Evolutionary conservation across 31 red algal genomes (phyloP).

Genomic region (Bonnemaisonia californica): DNA sequence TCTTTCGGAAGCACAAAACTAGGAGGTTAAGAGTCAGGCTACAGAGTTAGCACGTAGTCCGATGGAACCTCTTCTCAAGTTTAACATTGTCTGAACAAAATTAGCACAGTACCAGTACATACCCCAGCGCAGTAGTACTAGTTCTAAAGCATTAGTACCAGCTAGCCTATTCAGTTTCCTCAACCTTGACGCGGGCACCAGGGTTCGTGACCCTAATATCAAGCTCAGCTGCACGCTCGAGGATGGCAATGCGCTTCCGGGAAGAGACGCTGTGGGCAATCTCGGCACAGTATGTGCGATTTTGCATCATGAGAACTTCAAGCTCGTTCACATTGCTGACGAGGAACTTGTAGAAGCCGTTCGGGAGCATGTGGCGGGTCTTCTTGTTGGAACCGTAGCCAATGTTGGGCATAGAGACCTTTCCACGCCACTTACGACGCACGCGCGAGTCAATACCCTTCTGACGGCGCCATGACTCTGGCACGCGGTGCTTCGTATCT

Average conservation of each 20-base stretch:
- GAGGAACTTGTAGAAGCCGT: slow-evolving; percentile 93
- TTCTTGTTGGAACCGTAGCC: slow-evolving; percentile 92
- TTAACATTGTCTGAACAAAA: background rate
- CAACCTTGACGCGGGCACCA: slow-evolving; percentile 62
- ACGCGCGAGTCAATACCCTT: slow-evolving; percentile 98
- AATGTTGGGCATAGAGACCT: slow-evolving; percentile 96
- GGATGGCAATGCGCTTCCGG: slow-evolving; percentile 79
- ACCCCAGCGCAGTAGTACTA: background rate
- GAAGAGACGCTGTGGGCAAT: slow-evolving; percentile 82
- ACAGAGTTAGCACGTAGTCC: no score
- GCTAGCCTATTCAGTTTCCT: slow-evolving; percentile 78
- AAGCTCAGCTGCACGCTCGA: slow-evolving; percentile 82
- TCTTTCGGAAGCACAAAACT: no score
- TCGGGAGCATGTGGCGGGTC: slow-evolving; percentile 92
- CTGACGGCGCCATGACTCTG: slow-evolving; percentile 88
- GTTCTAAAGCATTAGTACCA: background rate
- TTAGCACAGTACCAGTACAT: no score
- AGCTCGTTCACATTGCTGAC: slow-evolving; percentile 89
- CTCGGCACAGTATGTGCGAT: slow-evolving; percentile 81
- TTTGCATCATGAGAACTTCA: slow-evolving; percentile 92
- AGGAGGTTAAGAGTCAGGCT: no score
- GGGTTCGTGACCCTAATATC: slow-evolving; percentile 90
- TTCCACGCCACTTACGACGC: slow-evolving; percentile 89
- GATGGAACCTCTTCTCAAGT: no score
- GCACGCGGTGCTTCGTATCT: slow-evolving; percentile 81